Evolutionary conservation across 192 early-diverging fungal genomes (phyloP).

Genomic region (Chytriomyces hyalinus): DNA sequence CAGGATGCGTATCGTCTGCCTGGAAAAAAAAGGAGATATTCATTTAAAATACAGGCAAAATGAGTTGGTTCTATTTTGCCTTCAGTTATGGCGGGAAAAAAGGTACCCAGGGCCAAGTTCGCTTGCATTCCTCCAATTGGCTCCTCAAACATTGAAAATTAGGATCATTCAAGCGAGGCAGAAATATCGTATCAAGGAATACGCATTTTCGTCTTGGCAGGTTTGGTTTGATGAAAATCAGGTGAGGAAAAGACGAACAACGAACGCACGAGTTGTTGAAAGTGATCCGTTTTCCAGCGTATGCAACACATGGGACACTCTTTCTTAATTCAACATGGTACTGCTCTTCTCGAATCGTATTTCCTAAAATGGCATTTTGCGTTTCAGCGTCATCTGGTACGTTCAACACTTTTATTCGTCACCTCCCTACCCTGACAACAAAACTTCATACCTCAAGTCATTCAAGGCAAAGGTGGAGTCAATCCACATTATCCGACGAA

Average conservation of each 20-base stretch:
- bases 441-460: not conserved
- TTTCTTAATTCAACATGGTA: not conserved
- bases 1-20: not conserved
- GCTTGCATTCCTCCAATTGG: not conserved
- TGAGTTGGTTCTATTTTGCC: not conserved
- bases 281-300: not conserved
- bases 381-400: not conserved
- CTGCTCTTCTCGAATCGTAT: not conserved
- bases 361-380: not conserved
- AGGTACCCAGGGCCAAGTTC: not conserved
- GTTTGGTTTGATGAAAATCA: not conserved
- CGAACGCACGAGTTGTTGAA: not conserved
- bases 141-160: not conserved
- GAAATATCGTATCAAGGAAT: not conserved
- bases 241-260: not conserved
- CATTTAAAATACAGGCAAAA: not conserved
- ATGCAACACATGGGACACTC: not conserved
- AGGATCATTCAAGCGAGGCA: not conserved
- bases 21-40: not conserved
- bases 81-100: not conserved
- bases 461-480: not conserved
- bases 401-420: not conserved
- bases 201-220: not conserved
- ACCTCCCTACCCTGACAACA: not conserved
- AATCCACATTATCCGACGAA: not conserved